Conservation (phyloP, 2,329 filamentous ascomycete species). For the Emmonsiellopsis sp. region DNA sequence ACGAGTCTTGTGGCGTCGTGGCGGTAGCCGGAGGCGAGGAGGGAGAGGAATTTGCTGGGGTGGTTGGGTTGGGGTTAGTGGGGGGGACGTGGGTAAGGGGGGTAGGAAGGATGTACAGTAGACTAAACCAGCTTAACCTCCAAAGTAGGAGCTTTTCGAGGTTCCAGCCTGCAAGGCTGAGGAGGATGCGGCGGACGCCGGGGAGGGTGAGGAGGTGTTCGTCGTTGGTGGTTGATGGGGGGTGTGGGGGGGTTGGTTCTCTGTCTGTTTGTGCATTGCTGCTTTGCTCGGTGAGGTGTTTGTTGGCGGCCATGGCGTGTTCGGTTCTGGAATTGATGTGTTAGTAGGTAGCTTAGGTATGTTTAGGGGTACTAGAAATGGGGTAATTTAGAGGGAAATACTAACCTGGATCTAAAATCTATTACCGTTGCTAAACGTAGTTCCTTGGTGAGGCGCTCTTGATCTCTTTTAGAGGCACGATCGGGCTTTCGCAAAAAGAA, state of each 20-base stretch:
- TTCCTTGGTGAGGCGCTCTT: slow-evolving; percentile 47
- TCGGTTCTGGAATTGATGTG: slow-evolving; percentile 51
- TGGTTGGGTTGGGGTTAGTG: background rate
- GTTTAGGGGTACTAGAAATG: too few relatives aligned
- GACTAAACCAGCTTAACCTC: slow-evolving; percentile 58
- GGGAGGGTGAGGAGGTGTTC: slow-evolving; percentile 54
- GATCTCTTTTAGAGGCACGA: slow-evolving; percentile 60
- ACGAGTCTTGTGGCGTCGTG: slow-evolving; percentile 62
- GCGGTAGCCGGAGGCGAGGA: slow-evolving; percentile 59
- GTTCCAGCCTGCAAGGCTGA: slow-evolving; percentile 64
- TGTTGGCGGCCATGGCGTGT: slow-evolving; percentile 58
- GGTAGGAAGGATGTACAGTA: slow-evolving; percentile 38
- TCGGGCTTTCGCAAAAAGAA: slow-evolving; percentile 40
- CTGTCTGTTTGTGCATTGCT: background rate
- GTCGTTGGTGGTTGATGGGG: slow-evolving; percentile 40
- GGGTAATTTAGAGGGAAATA: background rate
- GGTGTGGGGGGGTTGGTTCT: slow-evolving; percentile 14
- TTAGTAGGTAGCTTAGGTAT: background rate
- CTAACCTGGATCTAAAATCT: slow-evolving; percentile 68
- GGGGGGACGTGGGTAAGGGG: background rate
- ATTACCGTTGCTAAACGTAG: slow-evolving; percentile 63
- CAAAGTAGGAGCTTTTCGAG: slow-evolving; percentile 62
- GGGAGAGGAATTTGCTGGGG: slow-evolving; percentile 48
- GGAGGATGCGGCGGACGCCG: slow-evolving; percentile 53
- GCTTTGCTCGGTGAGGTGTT: slow-evolving; percentile 40